phyloP scores from a whole-genome alignment of 2,329 filamentous ascomycete genomes.

The Xylariaceae sp. region DNA sequence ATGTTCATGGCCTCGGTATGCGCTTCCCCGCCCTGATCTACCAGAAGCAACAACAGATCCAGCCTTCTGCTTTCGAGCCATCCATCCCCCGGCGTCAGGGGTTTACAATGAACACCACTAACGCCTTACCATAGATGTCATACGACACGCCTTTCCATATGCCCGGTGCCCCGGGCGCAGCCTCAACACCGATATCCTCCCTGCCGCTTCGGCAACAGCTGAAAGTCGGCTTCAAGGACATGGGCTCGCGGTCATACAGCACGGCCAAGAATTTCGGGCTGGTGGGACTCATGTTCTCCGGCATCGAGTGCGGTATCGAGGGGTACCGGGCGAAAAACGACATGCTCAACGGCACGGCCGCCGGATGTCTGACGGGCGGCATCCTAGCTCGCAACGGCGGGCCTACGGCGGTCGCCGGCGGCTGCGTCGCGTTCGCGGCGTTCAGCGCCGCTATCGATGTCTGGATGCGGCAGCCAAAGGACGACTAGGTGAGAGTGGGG shows the following conservation, averaged over 20 bases:
- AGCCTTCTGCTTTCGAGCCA: not conserved
- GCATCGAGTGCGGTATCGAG: slow-evolving; percentile 95
- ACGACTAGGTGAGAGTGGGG: slow-evolving; percentile 46
- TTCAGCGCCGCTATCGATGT: slow-evolving; percentile 91
- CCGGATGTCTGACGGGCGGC: slow-evolving; percentile 89
- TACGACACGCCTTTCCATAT: slow-evolving; percentile 88
- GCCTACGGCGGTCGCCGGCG: slow-evolving; percentile 83
- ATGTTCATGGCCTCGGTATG: slow-evolving; percentile 96
- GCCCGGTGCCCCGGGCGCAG: slow-evolving; percentile 40
- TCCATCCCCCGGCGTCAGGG: slow-evolving; percentile 1
- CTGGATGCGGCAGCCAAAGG: slow-evolving; percentile 80
- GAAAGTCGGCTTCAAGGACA: slow-evolving; percentile 85
- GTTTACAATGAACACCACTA: slow-evolving; percentile 3
- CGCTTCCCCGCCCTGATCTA: slow-evolving; percentile 24
- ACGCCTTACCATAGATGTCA: slow-evolving; percentile 70
- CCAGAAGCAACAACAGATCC: not conserved
- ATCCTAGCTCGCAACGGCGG: slow-evolving; percentile 85
- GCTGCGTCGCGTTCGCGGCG: slow-evolving; percentile 90
- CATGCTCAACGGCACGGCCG: slow-evolving; percentile 80
- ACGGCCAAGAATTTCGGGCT: slow-evolving; percentile 94
- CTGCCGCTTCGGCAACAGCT: slow-evolving; percentile 86
- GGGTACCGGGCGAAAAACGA: slow-evolving; percentile 93
- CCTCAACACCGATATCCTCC: slow-evolving; percentile 49
- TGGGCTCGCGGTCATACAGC: slow-evolving; percentile 81
- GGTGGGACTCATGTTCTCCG: slow-evolving; percentile 86